Evolutionary conservation across 108 stramenopile genomes (phyloP), one percentile per base, ranked within the genome.

Genomic region (Cyclostephanos tholiformis): DNA sequence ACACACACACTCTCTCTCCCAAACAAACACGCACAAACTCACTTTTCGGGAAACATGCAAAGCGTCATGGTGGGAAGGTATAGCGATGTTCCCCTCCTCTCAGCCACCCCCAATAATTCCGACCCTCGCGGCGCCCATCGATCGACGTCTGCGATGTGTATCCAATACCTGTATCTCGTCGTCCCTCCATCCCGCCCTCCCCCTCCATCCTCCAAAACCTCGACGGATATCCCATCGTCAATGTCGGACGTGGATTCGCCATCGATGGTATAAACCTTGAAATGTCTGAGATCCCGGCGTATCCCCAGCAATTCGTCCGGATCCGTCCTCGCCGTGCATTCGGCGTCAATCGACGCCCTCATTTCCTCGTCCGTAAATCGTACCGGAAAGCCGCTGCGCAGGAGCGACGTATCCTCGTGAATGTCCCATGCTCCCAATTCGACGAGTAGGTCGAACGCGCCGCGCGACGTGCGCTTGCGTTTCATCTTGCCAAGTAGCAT

Each of bases 91-190:
- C 85, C 78, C 30, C 93, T 81, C 26, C 65, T 48, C 51, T 85
- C 76, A 2, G 93, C 93, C 2, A 77, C 72, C 14, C 74, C 50
- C 67, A 88, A 77, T 11, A 90, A 29, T 8, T 79, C 39, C 5
- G 88, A 89, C 44, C 77, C 81, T 48, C 85, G 73, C 19, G 85
- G 87, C 27, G 87, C 89, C 81, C 79, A 89, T 49, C 87, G 79
- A 58, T 91, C 90, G 0, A 89, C 89, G 82, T 94, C 93, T 19
- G 93, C 90, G 64, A 94, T 94, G 60, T 94, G 93, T 59, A 94
- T 87, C 93, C 93, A 94, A 68, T 82, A 81, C 22, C 78, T 46
- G 52, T 64, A 16, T 5, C 56, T 60, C 75, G 63, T 1, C 85
- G 63, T 22, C 70, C 44, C 29, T 75, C 61, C 20, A 61, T 57